Percentiles rank a stretch among this genome's conserved stretches.
These are phyloP conservation scores for Wickerhamiella australiensis DNA, from an alignment of 805 yeast species.

Conservation along the genomic window DNA sequence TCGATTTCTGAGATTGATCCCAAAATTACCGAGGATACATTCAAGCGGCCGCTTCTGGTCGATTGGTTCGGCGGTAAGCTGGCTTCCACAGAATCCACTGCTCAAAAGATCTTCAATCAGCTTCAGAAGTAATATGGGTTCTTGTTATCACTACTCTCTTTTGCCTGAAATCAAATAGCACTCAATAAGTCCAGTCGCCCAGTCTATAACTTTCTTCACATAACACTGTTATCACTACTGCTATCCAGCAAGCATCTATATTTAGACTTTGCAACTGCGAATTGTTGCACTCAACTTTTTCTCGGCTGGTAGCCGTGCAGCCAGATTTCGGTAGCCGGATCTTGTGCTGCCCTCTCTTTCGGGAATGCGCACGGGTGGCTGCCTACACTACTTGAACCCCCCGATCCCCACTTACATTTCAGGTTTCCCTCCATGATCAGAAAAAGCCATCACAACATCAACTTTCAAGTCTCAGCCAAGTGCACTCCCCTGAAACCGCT, in stretches of 20 bases:
- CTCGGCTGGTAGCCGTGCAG: not conserved
- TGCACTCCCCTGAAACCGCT: slow-evolving; percentile 16
- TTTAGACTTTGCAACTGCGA: not conserved
- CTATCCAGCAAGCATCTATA: not conserved
- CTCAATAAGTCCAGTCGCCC: not conserved
- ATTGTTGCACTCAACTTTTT: not conserved
- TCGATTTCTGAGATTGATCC: slow-evolving; percentile 17
- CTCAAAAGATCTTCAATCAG: slow-evolving; percentile 34
- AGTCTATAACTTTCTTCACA: no score
- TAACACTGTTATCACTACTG: no score
- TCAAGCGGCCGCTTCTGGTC: slow-evolving; percentile 37
- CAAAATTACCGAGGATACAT: slow-evolving; percentile 12
- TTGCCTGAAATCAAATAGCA: no score
- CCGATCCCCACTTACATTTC: not conserved
- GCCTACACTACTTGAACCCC: not conserved
- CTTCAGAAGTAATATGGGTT: slow-evolving; percentile 12
- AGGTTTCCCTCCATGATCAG: slow-evolving; percentile 5
- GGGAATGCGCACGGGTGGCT: not conserved
- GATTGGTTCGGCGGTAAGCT: slow-evolving; percentile 50
- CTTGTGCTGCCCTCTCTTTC: not conserved
- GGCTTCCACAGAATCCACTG: slow-evolving; percentile 36
- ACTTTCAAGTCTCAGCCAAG: slow-evolving; percentile 10
- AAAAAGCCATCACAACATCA: slow-evolving; percentile 6
- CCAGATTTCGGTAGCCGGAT: not conserved
- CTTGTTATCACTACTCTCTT: no score